Evolutionary conservation across 176 grass and related monocot species (phyloP), one percentile per base, ranked within the genome.

Genomic region (Aegilops longissima): DNA sequence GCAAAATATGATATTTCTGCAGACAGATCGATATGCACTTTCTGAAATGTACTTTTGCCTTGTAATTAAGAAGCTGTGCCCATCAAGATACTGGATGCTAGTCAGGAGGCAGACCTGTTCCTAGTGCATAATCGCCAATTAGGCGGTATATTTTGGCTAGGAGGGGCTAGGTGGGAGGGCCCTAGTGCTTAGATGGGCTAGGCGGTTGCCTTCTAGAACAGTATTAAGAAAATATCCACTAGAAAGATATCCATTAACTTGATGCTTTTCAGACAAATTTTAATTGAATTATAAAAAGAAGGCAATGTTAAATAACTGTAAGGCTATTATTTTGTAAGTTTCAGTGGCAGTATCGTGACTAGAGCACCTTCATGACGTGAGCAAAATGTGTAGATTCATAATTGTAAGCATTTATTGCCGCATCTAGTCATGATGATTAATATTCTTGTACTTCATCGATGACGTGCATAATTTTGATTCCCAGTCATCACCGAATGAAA

Each of bases 391-490:
- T 71, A 36, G 51, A 38, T 21, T 86, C 23, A 11, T 86, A 86
- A 86, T 78, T 9, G 14, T 84, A n/a, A 67, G 35, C 38, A 77
- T 86, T 45, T 77, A 82, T 69, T 81, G 30, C 39, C 61, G 36
- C 69, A 81, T 84, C n/a, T 63, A 63, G 69, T 64, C 70, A 52
- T 69, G 73, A 73, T 68, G 63, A 75, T 84, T 88, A 23, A 80
- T 31, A 84, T 84, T 84, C 69, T 23, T 76, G 38, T 81, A 64
- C 29, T 81, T 84, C 61, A 31, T 84, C 68, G 80, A 0, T 59
- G 86, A 79, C 9, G 38, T 61, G 71, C 59, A 59, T 87, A 61
- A 34, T 73, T 90, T 90, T 84, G 34, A 80, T 84, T 66, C 76
- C 51, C 27, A 8, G 10, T 12, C 40, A 24, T 44, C 25, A 66